Percentiles rank a stretch among this genome's conserved stretches.
phyloP scores from a whole-genome alignment of 129 eudicot genomes.

The Kitagawia praeruptora region DNA sequence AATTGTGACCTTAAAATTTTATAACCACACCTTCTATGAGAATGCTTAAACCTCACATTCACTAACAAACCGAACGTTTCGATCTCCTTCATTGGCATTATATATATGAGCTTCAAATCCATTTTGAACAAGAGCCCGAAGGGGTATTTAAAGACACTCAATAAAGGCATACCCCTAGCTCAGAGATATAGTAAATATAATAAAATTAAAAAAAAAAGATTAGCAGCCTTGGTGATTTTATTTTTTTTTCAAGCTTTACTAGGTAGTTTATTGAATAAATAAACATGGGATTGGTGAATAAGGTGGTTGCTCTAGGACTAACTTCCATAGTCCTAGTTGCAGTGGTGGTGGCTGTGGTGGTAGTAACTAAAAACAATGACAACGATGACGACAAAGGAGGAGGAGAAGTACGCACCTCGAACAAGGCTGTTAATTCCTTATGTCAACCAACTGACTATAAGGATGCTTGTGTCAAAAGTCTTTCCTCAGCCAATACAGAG shows the following conservation, averaged over 20 bases:
- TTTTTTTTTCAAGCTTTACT: background rate
- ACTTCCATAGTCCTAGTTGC: background rate
- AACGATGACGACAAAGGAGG: background rate
- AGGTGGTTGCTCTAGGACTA: background rate
- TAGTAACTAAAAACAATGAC: constrained; percentile 4
- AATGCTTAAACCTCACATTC: background rate
- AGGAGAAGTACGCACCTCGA: constrained; percentile 11
- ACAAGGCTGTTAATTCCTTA: constrained; percentile 41
- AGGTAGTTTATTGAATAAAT: constrained; percentile 37
- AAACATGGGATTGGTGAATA: background rate
- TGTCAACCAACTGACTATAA: constrained; percentile 62
- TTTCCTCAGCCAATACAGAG: constrained; percentile 24
- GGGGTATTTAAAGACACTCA: constrained; percentile 15
- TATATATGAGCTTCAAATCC: background rate
- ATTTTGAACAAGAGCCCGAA: constrained; percentile 11
- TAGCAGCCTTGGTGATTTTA: background rate
- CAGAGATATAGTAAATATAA: background rate
- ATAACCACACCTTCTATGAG: background rate
- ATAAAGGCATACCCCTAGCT: constrained; percentile 17
- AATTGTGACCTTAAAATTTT: background rate
- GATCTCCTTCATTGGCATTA: background rate
- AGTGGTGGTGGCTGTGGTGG: constrained; percentile 13
- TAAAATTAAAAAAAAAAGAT: background rate
- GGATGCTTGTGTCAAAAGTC: constrained; percentile 37
- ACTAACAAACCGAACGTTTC: background rate